Evolutionary conservation across 805 yeast species (phyloP).

Genomic region (Saturnispora gosingensis): DNA sequence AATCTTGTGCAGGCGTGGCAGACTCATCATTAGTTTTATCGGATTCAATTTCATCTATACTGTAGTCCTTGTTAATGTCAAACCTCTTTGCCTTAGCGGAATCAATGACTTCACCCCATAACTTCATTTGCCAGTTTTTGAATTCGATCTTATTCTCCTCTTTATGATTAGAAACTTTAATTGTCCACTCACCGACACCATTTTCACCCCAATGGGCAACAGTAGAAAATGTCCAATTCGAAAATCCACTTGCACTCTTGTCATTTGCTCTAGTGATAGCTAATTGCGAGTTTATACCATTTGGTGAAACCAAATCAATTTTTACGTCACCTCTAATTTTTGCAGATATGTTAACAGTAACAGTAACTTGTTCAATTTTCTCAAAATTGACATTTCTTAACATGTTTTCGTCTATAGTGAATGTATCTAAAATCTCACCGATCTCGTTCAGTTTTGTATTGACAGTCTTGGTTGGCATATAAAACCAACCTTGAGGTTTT

Average conservation of each 20-base stretch:
- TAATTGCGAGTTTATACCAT: conserved; percentile 61
- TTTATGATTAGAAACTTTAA: conserved; percentile 47
- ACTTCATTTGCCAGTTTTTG: conserved; percentile 62
- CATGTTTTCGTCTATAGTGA: conserved; percentile 39
- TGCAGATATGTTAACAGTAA: conserved; percentile 63
- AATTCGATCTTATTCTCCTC: conserved; percentile 35
- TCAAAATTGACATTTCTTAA: conserved; percentile 52
- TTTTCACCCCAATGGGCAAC: conserved; percentile 97
- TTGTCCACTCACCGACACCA: conserved; percentile 75
- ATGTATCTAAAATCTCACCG: conserved; percentile 27
- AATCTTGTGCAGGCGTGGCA: not conserved
- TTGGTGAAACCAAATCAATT: conserved; percentile 62
- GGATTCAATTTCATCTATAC: conserved; percentile 19
- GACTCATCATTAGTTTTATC: conserved; percentile 7
- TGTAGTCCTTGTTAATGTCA: conserved; percentile 41
- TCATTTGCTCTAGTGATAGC: conserved; percentile 64
- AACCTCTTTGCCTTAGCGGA: conserved; percentile 49
- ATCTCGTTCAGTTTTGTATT: conserved; percentile 18
- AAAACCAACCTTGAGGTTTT: conserved; percentile 86
- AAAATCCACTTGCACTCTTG: conserved; percentile 45
- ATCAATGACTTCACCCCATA: conserved; percentile 77
- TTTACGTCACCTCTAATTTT: conserved; percentile 60
- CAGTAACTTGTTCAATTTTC: conserved; percentile 76
- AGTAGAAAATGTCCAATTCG: conserved; percentile 86
- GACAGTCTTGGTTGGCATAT: conserved; percentile 35